phyloP scores from a whole-genome alignment of 306 rosid species.

The Inga laurina region DNA sequence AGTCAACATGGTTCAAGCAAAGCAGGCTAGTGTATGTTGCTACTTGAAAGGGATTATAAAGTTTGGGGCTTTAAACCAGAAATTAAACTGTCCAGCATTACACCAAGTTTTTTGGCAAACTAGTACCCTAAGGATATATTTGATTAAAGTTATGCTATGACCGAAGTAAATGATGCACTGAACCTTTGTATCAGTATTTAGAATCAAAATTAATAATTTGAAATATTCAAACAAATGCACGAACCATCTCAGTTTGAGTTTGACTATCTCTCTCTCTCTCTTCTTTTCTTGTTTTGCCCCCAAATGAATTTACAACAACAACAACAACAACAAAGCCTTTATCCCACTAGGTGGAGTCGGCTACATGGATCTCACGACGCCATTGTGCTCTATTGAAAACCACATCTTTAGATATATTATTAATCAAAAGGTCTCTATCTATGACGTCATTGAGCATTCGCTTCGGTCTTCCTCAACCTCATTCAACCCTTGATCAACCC shows the following conservation, averaged over 20 bases:
- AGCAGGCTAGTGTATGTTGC: background rate
- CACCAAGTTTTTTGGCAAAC: slow-evolving; percentile 3
- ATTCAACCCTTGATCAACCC: no score
- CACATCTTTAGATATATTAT: no score
- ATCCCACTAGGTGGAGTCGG: no score
- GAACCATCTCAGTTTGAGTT: background rate
- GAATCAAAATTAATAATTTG: background rate
- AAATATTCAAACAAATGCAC: background rate
- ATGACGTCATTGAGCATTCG: no score
- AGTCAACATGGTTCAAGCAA: background rate
- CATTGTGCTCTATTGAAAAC: no score
- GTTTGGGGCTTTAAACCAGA: slow-evolving; percentile 4
- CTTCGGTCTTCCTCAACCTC: no score
- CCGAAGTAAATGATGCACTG: background rate
- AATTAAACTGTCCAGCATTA: slow-evolving; percentile 3
- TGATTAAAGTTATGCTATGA: background rate
- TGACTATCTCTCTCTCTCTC: background rate
- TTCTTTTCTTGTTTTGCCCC: no score
- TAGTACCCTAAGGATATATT: background rate
- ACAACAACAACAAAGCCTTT: no score
- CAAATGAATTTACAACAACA: background rate
- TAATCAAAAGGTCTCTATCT: no score
- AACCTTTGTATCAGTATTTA: background rate
- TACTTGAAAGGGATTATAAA: background rate
- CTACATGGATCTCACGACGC: no score